Conservation (phyloP, 345 rosid genomes). For the Ricinus communis region DNA sequence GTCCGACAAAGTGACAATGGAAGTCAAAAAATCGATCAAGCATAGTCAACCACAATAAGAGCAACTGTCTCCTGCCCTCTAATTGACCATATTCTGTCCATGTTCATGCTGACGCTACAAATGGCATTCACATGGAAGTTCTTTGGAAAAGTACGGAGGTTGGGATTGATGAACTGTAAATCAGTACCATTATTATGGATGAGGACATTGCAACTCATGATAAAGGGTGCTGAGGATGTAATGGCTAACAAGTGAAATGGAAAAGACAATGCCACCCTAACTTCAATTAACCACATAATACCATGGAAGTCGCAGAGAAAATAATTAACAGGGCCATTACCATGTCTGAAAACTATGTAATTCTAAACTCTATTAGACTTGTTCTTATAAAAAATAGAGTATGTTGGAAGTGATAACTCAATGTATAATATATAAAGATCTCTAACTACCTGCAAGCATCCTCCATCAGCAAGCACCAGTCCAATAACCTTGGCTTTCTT, state of each 20-base stretch:
- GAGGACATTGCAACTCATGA: too few species aligned
- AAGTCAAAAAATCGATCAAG: not conserved
- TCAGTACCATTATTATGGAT: not conserved
- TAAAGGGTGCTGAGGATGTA: not conserved
- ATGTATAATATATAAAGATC: constrained; percentile 4
- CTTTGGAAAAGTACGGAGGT: not conserved
- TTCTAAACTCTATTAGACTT: not conserved
- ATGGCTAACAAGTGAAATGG: not conserved
- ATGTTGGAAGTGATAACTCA: not conserved
- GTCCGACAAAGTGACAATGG: not conserved
- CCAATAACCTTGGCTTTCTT: constrained; percentile 76
- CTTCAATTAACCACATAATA: constrained; percentile 5
- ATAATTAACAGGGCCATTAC: not conserved
- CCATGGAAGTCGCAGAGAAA: not conserved
- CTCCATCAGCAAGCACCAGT: constrained; percentile 75
- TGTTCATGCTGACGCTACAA: not conserved
- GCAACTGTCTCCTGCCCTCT: not conserved
- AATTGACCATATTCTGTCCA: not conserved
- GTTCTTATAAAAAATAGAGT: not conserved
- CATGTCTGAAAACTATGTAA: not conserved
- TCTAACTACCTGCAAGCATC: constrained; percentile 77
- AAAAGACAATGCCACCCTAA: not conserved
- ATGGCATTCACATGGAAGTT: not conserved
- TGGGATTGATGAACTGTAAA: not conserved
- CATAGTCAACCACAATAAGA: not conserved